phyloP scores from a whole-genome alignment of 148 eudicot genomes.

The Chenopodium formosanum region DNA sequence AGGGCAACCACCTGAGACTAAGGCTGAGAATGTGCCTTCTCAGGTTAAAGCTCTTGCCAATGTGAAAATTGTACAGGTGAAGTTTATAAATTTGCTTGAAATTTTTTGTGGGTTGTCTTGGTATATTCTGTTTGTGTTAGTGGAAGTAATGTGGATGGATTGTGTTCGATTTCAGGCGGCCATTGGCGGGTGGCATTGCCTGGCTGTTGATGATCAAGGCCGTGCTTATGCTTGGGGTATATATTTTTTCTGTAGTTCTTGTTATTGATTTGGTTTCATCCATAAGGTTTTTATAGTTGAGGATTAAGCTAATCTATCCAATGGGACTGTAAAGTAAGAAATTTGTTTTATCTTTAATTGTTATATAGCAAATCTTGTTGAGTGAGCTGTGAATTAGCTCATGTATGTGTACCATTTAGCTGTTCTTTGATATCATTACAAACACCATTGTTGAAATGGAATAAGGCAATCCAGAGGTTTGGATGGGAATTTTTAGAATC shows the following conservation, averaged over 20 bases:
- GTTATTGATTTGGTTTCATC: not conserved
- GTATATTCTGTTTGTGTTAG: not conserved
- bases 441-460: not conserved
- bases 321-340: not conserved
- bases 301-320: not conserved
- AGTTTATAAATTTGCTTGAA: not conserved
- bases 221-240: conserved; percentile 99
- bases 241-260: not conserved
- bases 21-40: conserved; percentile 90
- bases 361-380: not conserved
- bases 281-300: not conserved
- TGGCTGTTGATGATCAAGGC: conserved; percentile 99
- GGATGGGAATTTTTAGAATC: no score
- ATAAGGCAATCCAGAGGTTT: not conserved
- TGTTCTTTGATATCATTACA: not conserved
- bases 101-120: not conserved
- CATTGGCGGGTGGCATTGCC: conserved; percentile 99
- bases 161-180: conserved; percentile 68
- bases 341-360: not conserved
- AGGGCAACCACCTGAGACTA: conserved; percentile 86
- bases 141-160: conserved; percentile 25
- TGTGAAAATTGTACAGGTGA: conserved; percentile 90
- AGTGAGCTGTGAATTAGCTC: not conserved
- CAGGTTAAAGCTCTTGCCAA: conserved; percentile 85
- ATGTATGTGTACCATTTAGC: not conserved